Conservation (phyloP, 2,329 filamentous ascomycete genomes). For the Clarireedia paspali region DNA sequence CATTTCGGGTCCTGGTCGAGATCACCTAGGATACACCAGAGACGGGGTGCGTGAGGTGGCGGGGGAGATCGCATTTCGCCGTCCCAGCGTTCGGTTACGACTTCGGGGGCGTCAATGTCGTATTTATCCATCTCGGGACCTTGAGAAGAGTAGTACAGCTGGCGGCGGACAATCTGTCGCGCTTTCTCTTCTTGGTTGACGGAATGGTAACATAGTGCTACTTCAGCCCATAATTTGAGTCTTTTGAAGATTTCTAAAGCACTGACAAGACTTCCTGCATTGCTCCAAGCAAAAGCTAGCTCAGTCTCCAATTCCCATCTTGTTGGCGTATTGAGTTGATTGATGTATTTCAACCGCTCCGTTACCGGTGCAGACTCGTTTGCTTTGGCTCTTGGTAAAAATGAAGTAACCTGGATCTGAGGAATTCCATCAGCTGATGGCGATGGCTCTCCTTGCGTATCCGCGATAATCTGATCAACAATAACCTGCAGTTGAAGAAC, state of each 20-base stretch:
- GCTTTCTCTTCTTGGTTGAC: conserved; percentile 69
- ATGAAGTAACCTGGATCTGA: conserved; percentile 57
- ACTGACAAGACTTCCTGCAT: conserved; percentile 77
- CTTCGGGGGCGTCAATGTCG: conserved; percentile 43
- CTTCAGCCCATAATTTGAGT: conserved; percentile 88
- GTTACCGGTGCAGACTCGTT: conserved; percentile 71
- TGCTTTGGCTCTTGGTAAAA: conserved; percentile 69
- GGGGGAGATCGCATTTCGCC: conserved; percentile 63
- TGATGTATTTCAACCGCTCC: conserved; percentile 75
- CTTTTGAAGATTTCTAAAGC: conserved; percentile 95
- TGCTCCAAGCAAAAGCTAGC: conserved; percentile 85
- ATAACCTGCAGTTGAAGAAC: conserved; percentile 90
- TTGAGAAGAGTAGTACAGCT: conserved; percentile 63
- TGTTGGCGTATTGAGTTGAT: conserved; percentile 74
- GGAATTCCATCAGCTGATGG: conserved; percentile 29
- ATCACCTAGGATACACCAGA: conserved; percentile 92
- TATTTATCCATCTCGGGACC: conserved; percentile 31
- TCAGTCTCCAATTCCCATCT: conserved; percentile 94
- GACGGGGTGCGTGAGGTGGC: conserved; percentile 73
- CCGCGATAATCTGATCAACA: conserved; percentile 88
- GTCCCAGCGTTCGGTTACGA: conserved; percentile 45
- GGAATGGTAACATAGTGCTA: conserved; percentile 66
- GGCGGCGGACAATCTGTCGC: conserved; percentile 64
- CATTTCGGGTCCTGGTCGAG: conserved; percentile 66
- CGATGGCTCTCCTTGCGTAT: conserved; percentile 45